Percentiles rank a stretch among this genome's conserved stretches.
Evolutionary conservation across 2,329 filamentous ascomycete species (phyloP).

Genomic region (Aspergillus floridensis): DNA sequence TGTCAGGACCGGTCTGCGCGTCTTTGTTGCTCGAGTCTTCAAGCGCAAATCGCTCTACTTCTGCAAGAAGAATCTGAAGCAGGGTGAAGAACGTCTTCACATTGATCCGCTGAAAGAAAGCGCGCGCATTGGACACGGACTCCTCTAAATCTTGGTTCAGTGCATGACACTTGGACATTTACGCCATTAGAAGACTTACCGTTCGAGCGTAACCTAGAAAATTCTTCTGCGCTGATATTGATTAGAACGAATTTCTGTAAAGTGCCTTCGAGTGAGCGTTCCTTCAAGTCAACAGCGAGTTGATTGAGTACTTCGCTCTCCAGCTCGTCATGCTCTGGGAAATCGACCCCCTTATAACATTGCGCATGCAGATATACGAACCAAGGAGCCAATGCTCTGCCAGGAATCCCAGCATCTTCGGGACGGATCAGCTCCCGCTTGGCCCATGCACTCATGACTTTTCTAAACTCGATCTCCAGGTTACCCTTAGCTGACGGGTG

Average conservation of each 20-base stretch:
- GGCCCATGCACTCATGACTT: conserved; percentile 57
- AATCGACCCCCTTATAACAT: conserved; percentile 74
- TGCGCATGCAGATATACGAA: conserved; percentile 83
- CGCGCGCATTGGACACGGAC: conserved; percentile 45
- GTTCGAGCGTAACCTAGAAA: conserved; percentile 62
- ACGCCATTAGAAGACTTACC: conserved; percentile 43
- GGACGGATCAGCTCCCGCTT: conserved; percentile 51
- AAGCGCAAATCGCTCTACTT: conserved; percentile 60
- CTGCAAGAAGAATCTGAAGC: conserved; percentile 66
- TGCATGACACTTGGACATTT: conserved; percentile 1
- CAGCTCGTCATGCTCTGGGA: conserved; percentile 73
- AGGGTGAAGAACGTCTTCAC: conserved; percentile 72
- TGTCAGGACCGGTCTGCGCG: conserved; percentile 42
- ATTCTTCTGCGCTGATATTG: conserved; percentile 80
- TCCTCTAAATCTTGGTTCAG: conserved; percentile 40
- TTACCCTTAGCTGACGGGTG: conserved; percentile 74
- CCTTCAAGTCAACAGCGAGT: conserved; percentile 69
- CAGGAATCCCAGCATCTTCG: conserved; percentile 50
- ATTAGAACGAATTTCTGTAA: conserved; percentile 78
- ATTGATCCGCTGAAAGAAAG: conserved; percentile 73
- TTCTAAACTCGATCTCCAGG: conserved; percentile 74
- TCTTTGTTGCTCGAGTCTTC: conserved; percentile 47
- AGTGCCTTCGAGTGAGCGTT: conserved; percentile 61
- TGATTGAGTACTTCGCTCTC: conserved; percentile 83
- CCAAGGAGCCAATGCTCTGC: conserved; percentile 69